Base-by-base conservation (phyloP, 306 rosid species). In the Arachis stenosperma region DNA sequence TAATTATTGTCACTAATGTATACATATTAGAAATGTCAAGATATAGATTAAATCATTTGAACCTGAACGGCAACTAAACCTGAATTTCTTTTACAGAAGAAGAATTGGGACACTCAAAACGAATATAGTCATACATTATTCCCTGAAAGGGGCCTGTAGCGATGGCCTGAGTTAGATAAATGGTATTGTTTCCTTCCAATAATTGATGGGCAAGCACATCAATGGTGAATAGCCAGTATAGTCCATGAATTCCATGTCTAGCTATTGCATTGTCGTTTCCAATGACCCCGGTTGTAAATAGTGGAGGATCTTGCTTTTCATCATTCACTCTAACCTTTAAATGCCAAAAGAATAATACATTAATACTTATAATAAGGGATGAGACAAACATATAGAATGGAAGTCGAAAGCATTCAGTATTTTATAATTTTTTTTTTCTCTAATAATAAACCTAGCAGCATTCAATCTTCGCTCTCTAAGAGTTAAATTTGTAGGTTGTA, bases 171-270 rank as follows among this genome's bases (percentile, higher is more conserved):
- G 91, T 88, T 74, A 93, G 78, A 39, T 85, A 87, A 10, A 93
- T 56, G 11, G 84, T 77, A 29, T 91, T 94, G 7, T 84, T 80
- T 4, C 91, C 94, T 60, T 70, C 59, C 36, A 55, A 46, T 22
- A 91, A 88, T 7, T 66, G 77, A 63, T 73, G 64, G 47, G 81
- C 80, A 2, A 85, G 70, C 29, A 94, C 71, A 11, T 75, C 85
- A 12, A 86, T 81, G 61, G 22, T 86, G 84, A 14, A 91, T 40
- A 85, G 81, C 97, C 98, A 79, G 17, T 91, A 85, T 12, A 94
- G 96, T 14, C 98, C 98, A 73, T 91, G 97, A 70, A 86, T 88
- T 71, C 98, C 98, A 83, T 94, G 98, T 66, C 98, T 86, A 5
- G 96, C 92, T 0, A 94, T 85, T 42, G 98, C 86, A 58, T 89